Base-by-base conservation (phyloP, 805 yeast genomes). In the Saturnispora galanensis region DNA sequence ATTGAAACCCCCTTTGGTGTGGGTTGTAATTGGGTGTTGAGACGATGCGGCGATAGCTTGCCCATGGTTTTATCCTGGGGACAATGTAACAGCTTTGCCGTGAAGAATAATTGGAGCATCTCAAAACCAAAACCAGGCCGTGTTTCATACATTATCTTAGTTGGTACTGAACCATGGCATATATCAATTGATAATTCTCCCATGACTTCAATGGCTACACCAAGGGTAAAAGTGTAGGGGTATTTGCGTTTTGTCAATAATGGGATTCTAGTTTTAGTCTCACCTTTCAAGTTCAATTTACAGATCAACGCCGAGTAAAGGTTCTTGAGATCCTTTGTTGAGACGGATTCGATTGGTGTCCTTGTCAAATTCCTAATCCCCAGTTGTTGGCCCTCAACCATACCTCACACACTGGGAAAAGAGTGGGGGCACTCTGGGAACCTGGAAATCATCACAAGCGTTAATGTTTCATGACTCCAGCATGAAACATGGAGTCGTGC, bases 1-100 rank as follows among this genome's bases (percentile, higher is more conserved):
- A 86, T 56, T 0, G 87, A 79, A 7, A 87, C 77, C 1, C 97
- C 97, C 56, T 90, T 90, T 0, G 97, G 88, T 0, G 96, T 86
- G 4, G 96, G 95, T 57, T 90, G 97, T 28, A 86, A 56, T 2
- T 67, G 48, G 3, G 31, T 17, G 9, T 36, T 11, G 9, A 15
- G 29, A 0, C 68, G 64, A 4, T 62, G 65, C 0, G 55, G 62
- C 41, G 71, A 71, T 5, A 79, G 69, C 35, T 58, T 63, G 11
- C 57, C 50, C 36, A 83, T 58, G 0, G 95, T 86, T 53, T 90
- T 66, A 50, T 83, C 88, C 3, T 76, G 74, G 0, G 95, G 95
- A 11, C 76, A 74, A 57, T 87, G 95, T 9, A 87, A 52, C 1
- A 86, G 61, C 50, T 76, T 78, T 0, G 85, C 81, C 2, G 66